A percentile compares a stretch with the other conserved stretches of the same genome.
Conservation (phyloP, 2,329 filamentous ascomycete species). For the Aspergillus neotritici region DNA sequence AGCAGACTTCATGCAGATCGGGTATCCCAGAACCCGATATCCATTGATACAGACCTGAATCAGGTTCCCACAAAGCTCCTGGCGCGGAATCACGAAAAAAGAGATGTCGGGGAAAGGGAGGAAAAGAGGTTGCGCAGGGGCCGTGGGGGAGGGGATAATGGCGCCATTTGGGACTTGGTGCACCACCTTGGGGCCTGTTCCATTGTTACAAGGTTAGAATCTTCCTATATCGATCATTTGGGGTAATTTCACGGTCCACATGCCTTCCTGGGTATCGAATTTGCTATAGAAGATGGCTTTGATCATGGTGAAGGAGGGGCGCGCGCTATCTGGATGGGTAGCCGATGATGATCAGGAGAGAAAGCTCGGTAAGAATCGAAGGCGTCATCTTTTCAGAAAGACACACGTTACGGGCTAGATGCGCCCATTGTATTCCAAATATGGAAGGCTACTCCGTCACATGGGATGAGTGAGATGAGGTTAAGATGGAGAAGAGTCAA, state of each 20-base stretch:
- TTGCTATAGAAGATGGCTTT: constrained; percentile 63
- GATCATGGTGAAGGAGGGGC: constrained; percentile 44
- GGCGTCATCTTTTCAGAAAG: too few relatives aligned
- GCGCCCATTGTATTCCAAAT: too few relatives aligned
- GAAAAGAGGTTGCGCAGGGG: constrained; percentile 55
- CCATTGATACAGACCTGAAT: constrained; percentile 66
- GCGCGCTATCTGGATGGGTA: neutral
- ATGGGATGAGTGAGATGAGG: too few relatives aligned
- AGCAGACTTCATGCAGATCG: constrained; percentile 76
- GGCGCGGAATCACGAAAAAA: constrained; percentile 88
- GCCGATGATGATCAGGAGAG: constrained; percentile 1
- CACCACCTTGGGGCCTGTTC: constrained; percentile 55
- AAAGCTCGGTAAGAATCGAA: neutral
- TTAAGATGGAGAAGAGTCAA: too few relatives aligned
- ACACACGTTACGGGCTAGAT: too few relatives aligned
- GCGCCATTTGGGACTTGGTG: constrained; percentile 60
- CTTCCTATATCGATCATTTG: constrained; percentile 2
- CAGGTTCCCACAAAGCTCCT: constrained; percentile 90
- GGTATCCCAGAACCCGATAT: constrained; percentile 78
- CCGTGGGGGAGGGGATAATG: constrained; percentile 45
- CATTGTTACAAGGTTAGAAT: neutral
- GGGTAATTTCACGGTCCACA: neutral
- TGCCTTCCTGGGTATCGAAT: constrained; percentile 57
- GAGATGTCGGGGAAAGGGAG: constrained; percentile 82
- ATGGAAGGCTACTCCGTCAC: too few relatives aligned